phyloP scores from a whole-genome alignment of 768 basidiomycete genomes.

The Cyathus striatus region DNA sequence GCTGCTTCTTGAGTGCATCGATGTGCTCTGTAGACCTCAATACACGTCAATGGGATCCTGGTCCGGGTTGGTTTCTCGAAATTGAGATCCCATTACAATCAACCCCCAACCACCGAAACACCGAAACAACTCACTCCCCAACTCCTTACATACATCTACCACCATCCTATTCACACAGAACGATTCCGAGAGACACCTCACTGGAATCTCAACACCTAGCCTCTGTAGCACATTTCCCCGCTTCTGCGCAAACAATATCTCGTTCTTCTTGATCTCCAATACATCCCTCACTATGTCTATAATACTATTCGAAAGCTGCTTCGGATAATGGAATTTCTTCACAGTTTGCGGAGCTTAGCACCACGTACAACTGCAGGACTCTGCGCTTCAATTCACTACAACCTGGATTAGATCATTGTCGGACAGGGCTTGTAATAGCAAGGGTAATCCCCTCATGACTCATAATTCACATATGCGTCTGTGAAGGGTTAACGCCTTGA shows the following conservation, averaged over 20 bases:
- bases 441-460: slow-evolving; percentile 16
- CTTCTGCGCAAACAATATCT: no score
- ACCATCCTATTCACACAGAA: slow-evolving; percentile 25
- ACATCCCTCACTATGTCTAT: slow-evolving; percentile 18
- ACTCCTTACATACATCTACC: no score
- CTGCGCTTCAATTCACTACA: slow-evolving; percentile 11
- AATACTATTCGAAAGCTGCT: slow-evolving; percentile 12
- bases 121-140: no score
- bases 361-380: slow-evolving; percentile 1
- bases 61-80: no score
- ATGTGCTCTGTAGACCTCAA: no score
- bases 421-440: slow-evolving; percentile 12
- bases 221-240: no score
- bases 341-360: neutral
- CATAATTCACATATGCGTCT: slow-evolving; percentile 7
- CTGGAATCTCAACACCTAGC: no score
- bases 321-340: neutral
- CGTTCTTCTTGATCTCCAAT: slow-evolving; percentile 19
- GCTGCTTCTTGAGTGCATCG: no score
- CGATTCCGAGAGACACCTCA: slow-evolving; percentile 24
- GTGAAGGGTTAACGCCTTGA: slow-evolving; percentile 5
- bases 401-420: slow-evolving; percentile 11
- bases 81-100: no score
- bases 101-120: no score
- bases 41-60: no score